Evolutionary conservation across 2,329 filamentous ascomycete genomes (phyloP).

Genomic region (Colletotrichum chrysophilum): DNA sequence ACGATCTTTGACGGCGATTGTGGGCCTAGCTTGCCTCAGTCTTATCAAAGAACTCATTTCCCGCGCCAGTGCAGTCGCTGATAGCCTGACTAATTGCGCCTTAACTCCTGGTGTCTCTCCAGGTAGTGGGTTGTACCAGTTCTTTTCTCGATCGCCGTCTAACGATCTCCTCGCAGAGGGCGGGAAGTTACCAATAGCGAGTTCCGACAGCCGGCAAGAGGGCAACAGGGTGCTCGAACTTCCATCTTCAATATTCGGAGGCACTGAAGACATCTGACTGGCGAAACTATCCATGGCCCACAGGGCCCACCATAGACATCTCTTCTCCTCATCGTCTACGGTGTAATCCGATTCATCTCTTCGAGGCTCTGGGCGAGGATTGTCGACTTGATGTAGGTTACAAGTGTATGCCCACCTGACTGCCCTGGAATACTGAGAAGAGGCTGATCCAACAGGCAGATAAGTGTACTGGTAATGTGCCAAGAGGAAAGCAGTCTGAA

Average conservation of each 20-base stretch:
- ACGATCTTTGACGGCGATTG: neutral
- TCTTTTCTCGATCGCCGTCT: neutral
- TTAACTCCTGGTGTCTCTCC: neutral
- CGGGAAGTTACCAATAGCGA: neutral
- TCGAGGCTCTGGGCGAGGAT: fast-evolving
- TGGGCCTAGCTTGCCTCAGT: neutral
- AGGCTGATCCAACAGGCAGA: neutral
- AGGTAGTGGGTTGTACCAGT: neutral
- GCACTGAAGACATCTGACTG: neutral
- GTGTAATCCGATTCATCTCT: neutral
- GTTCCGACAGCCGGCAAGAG: neutral
- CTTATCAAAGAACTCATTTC: neutral
- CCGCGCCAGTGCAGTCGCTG: neutral
- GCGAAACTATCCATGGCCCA: neutral
- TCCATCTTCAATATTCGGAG: neutral
- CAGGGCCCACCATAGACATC: neutral
- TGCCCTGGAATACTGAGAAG: neutral
- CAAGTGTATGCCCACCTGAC: neutral
- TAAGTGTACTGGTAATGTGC: neutral
- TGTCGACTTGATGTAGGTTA: neutral
- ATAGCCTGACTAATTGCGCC: neutral
- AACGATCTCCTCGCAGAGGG: neutral
- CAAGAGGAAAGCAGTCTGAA: neutral
- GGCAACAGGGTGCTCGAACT: neutral
- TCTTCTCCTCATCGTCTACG: neutral